Evolutionary conservation across 805 yeast species (phyloP), one percentile per base, ranked within the genome.

Genomic region (Sugiyamaella boreocaroliniensis): DNA sequence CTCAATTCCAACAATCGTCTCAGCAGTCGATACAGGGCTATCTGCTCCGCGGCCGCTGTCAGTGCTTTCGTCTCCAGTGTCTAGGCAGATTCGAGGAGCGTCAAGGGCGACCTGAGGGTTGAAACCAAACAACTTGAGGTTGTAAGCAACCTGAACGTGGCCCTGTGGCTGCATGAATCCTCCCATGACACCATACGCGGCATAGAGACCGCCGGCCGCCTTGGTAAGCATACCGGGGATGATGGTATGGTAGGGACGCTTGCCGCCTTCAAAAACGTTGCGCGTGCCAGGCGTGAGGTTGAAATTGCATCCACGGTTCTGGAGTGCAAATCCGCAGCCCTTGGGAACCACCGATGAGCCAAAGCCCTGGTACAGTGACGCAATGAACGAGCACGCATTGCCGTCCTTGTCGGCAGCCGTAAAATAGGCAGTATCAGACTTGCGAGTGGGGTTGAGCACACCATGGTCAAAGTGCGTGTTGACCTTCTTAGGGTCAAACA

Each of bases 141-240:
- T 86, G 56, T 86, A 67, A 40, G 79, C 82, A 40, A 85, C 90
- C 65, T 85, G 92, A 6, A 86, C 81, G 60, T 86, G 95, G 1
- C 90, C 90, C 60, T 85, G 88, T 2, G 95, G 95, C 66, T 87
- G 95, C 72, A 83, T 85, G 70, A 81, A 86, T 0, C 92, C 95
- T 15, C 95, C 95, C 89, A 85, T 86, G 55, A 84, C 86, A 48
- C 92, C 93, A 59, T 76, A 83, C n/a, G 83, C 70, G 0, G 89
- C 89, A 61, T 75, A 82, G n/a, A 86, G 67, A 4, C 55, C 56
- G 29, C 67, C 70, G 48, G 64, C 63, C 2, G 52, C 54, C 2
- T 71, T 66, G 12, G 95, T 86, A 29, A 86, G 77, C 82, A 86
- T 77, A 0, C 89, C 87, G 0, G 95, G 95, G 54, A 86, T 86